These are phyloP conservation scores for Lecanicillium sp. DNA, from an alignment of 2,329 filamentous ascomycete genomes.

Conservation along the genomic window DNA sequence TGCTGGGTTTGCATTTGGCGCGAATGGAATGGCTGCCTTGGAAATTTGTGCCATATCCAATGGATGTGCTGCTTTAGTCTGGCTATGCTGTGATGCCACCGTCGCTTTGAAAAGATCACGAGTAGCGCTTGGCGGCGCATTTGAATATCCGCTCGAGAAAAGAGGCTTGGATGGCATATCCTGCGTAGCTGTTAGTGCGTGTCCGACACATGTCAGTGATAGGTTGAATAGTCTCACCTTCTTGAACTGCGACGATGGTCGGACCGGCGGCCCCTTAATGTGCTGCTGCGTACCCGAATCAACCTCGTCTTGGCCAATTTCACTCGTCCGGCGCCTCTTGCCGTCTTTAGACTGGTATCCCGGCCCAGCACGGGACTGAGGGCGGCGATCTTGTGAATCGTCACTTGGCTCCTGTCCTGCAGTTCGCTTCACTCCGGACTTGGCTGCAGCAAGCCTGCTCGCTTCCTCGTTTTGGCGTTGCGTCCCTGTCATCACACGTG, in stretches of 20 bases:
- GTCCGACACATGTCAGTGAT: too few relatives aligned
- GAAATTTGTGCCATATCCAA: constrained; percentile 82
- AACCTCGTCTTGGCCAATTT: constrained; percentile 58
- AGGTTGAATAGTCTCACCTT: constrained; percentile 46
- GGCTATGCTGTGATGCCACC: constrained; percentile 58
- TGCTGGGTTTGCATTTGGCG: constrained; percentile 54
- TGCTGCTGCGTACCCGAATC: constrained; percentile 49
- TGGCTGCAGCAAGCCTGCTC: background rate
- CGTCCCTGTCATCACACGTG: constrained; percentile 49
- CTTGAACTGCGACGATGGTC: constrained; percentile 62
- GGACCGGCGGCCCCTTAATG: constrained; percentile 76
- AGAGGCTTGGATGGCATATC: constrained; percentile 52
- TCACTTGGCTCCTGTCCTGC: constrained; percentile 51
- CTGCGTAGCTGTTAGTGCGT: constrained; percentile 33
- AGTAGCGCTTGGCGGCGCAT: constrained; percentile 44
- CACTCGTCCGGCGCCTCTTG: constrained; percentile 73
- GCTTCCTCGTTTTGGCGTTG: constrained; percentile 48
- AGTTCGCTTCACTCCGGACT: constrained; percentile 49
- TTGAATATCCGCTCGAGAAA: constrained; percentile 53
- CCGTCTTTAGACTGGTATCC: constrained; percentile 61
- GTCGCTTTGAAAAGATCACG: constrained; percentile 57
- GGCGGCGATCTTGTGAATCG: constrained; percentile 40
- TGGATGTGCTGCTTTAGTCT: constrained; percentile 56
- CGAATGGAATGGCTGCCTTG: constrained; percentile 84
- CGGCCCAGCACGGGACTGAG: constrained; percentile 42